Evolutionary conservation across 1,284 basidiomycete species (phyloP), one percentile per base, ranked within the genome.

Genomic region (Ustilago bromivora): DNA sequence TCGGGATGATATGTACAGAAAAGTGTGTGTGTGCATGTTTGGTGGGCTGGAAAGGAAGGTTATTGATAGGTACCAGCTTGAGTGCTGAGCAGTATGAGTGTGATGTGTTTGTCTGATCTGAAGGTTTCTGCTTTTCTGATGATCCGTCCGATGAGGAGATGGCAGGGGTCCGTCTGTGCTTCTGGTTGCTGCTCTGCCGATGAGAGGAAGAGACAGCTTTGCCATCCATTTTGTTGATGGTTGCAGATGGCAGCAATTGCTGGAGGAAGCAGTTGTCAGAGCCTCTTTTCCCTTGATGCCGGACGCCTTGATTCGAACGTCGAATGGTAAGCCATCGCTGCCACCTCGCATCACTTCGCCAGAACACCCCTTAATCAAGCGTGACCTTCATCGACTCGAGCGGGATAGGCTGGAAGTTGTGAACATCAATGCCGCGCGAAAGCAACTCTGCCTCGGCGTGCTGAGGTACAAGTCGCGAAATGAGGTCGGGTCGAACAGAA

Each of bases 401-500:
- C 46, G 87, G 82, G 54, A 87, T 82, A 35, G 87, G 87, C 64
- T 86, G 81, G 89, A 98, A 98, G 83, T 91, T 91, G 87, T 97
- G 92, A 85, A 99, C 88, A 87, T 93, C 91, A 88, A 99, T 95
- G 59, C 92, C 92, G 86, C 93, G 91, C 80, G 91, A 91, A 87
- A 90, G 90, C 86, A 99, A 91, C 89, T 94, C 94, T 75, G 91
- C 88, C 90, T 98, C 94, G 87, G 91, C 93, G 87, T 95, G 92
- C 83, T 91, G 89, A 62, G 96, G 96, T 62, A 99, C 95, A 56
- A 99, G 91, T 87, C 92, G 91, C 81, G 91, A 91, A 87, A 93
- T 96, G 73, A 99, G 89, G 87, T 98, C 96, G 59, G 97, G 96
- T 80, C 96, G 92, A 79, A 97, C 92, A 54, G 95, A 98, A 54